Base-by-base conservation (phyloP, 495 filamentous ascomycete genomes). In the Xylaria grammica region DNA sequence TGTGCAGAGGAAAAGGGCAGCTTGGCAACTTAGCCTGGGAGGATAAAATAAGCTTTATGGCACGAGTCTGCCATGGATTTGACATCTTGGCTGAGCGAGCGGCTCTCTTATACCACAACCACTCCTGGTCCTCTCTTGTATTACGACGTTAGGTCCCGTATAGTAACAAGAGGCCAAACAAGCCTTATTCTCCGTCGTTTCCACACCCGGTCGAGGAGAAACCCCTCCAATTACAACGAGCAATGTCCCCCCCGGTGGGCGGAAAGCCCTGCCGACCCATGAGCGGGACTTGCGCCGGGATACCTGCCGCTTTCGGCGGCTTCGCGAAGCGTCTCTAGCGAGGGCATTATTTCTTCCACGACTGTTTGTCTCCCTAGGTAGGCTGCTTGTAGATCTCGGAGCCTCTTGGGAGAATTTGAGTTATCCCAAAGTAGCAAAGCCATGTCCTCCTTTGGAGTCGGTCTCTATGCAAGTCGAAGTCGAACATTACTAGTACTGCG, bases 1-100 rank as follows among this genome's bases (percentile, higher is more conserved):
- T n/a, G 15, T 15, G 8, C 30, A 38, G 22, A 19, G 22, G 4
- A n/a, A 38, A 29, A 22, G 34, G 29, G 29, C 0, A 13, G 34
- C 50, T 53, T 53, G 50, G 50, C 30, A 15, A 30, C n/a, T 51
- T 30, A 17, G 1, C 48, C 19, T 51, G 26, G 26, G 50, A 53
- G 15, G 20, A 55, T n/a, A 26, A 26, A 29, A 55, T 29, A 55
- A 55, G 52, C 30, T 55, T 55, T 55, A 32, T 10, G 32, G 52
- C 52, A 38, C 15, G 4, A 3, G 7, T 44, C 17, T 15, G 7
- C 6, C 40, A n/a, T 10, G 5, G 15, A 36, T 13, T 44, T n/a
- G 17, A 13, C 48, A 50, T 50, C 52, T 38, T 27, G 19, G 52
- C 52, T n/a, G 32, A 55, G 30, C 32, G 32, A 55, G 52, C 20